These are phyloP conservation scores for Eimeria falciformis DNA, from an alignment of 169 alveolate species.

Conservation along the genomic window DNA sequence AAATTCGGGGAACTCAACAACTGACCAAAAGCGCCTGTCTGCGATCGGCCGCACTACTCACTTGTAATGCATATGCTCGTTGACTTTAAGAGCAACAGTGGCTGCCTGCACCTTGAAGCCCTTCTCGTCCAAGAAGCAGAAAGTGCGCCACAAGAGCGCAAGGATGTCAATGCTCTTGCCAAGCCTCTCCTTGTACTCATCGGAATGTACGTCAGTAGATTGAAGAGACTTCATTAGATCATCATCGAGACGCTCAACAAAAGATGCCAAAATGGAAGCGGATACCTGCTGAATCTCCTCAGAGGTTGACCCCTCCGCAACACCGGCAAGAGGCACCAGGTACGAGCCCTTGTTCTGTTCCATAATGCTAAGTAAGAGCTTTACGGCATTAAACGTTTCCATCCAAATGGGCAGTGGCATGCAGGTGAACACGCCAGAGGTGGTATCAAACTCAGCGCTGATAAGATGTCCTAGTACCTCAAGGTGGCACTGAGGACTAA, in stretches of 20 bases:
- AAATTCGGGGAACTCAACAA: background rate
- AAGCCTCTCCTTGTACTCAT: slow-evolving; percentile 74
- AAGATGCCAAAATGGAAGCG: slow-evolving; percentile 70
- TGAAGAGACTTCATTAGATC: slow-evolving; percentile 82
- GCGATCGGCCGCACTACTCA: slow-evolving; percentile 82
- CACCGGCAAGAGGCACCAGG: slow-evolving; percentile 39
- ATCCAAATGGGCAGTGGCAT: slow-evolving; percentile 89
- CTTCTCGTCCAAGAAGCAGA: slow-evolving; percentile 81
- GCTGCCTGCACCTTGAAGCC: slow-evolving; percentile 83
- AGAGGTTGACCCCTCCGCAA: slow-evolving; percentile 34
- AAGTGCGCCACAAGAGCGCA: slow-evolving; percentile 83
- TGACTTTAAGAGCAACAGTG: slow-evolving; percentile 83
- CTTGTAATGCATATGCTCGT: slow-evolving; percentile 90
- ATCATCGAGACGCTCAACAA: slow-evolving; percentile 83
- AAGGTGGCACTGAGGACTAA: slow-evolving; percentile 83
- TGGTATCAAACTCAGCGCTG: slow-evolving; percentile 91
- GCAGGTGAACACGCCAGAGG: slow-evolving; percentile 90
- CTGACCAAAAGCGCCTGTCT: background rate
- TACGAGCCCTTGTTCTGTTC: slow-evolving; percentile 28
- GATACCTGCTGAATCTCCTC: slow-evolving; percentile 54
- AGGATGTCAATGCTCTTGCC: slow-evolving; percentile 79
- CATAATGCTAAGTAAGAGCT: slow-evolving; percentile 26
- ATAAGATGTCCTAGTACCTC: slow-evolving; percentile 91
- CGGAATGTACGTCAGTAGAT: slow-evolving; percentile 90
- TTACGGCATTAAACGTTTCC: slow-evolving; percentile 79